phyloP scores from a whole-genome alignment of 176 grass and related monocot genomes.

The Carex parvula region DNA sequence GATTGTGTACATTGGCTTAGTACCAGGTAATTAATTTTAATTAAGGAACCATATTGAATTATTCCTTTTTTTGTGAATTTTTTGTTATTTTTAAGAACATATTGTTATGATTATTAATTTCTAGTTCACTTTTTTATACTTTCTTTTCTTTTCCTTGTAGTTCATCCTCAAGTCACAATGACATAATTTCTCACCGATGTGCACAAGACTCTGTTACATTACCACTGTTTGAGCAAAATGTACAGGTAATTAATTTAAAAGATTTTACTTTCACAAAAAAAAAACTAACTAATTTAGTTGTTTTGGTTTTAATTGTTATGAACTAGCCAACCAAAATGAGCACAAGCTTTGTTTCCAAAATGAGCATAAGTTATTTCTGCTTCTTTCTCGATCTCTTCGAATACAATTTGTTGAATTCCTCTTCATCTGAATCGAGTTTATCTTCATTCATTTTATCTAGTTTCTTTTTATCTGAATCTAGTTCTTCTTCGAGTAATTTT shows the following conservation, averaged over 20 bases:
- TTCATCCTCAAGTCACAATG: background rate
- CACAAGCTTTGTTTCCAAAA: too few species aligned
- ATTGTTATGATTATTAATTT: background rate
- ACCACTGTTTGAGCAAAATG: slow-evolving; percentile 1
- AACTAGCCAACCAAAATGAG: too few species aligned
- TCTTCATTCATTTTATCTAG: too few species aligned
- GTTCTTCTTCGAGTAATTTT: too few species aligned
- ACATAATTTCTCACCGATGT: background rate
- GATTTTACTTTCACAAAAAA: background rate
- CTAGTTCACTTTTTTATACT: background rate
- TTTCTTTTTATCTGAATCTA: too few species aligned
- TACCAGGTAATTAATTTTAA: background rate
- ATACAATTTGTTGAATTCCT: too few species aligned
- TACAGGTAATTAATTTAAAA: background rate
- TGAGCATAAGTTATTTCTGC: too few species aligned
- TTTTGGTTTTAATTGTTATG: background rate
- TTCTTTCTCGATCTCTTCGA: too few species aligned
- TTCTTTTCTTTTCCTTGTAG: background rate
- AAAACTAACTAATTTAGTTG: background rate
- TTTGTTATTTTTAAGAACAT: background rate
- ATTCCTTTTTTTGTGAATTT: background rate
- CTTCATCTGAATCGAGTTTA: too few species aligned
- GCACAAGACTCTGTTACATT: background rate
- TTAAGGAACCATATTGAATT: background rate
- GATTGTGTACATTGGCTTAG: background rate